Evolutionary conservation across 257 asterid genomes (phyloP), one percentile per base, ranked within the genome.

Genomic region (Ballota nigra): DNA sequence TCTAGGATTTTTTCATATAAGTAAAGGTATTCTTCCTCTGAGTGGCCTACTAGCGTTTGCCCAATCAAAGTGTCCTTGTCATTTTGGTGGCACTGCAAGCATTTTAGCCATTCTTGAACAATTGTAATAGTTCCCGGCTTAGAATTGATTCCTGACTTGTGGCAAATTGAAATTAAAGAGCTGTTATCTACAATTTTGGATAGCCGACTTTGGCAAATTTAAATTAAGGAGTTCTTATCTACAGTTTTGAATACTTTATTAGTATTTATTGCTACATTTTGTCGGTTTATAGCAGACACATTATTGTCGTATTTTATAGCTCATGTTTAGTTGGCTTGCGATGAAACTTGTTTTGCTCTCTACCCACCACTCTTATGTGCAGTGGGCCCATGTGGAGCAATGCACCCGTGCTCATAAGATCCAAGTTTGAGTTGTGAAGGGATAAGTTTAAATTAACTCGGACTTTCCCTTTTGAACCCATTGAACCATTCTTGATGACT

Each of bases 401-500:
- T 57, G 77, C 66, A n/a, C 72, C 72, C 18, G 71, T 73, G 47
- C 72, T n/a, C n/a, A n/a, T n/a, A 28, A 73, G 77, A 68, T 49
- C 23, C 55, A 20, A 26, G 19, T 78, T 40, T 57, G 56, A 38
- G 65, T 70, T 49, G 70, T 47, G 59, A 75, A 72, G 69, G 75
- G 18, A 68, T 53, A 61, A 13, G 20, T 10, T 34, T 57, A 22
- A 43, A 63, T 33, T 8, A 31, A 36, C 13, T 45, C 26, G 11
- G 13, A 45, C 19, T 72, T 71, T 16, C 68, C 28, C 51, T 49
- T 71, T 34, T 29, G 59, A 60, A 70, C 47, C 56, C 15, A 45
- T 47, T 69, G 12, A 53, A 23, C 29, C 60, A 53, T 20, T 53
- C 28, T 18, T 10, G 26, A 19, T 6, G n/a, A n/a, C 43, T 24